Evolutionary conservation across 192 early-diverging fungal genomes (phyloP), one percentile per base, ranked within the genome.

Genomic region (Umbelopsis vinacea): DNA sequence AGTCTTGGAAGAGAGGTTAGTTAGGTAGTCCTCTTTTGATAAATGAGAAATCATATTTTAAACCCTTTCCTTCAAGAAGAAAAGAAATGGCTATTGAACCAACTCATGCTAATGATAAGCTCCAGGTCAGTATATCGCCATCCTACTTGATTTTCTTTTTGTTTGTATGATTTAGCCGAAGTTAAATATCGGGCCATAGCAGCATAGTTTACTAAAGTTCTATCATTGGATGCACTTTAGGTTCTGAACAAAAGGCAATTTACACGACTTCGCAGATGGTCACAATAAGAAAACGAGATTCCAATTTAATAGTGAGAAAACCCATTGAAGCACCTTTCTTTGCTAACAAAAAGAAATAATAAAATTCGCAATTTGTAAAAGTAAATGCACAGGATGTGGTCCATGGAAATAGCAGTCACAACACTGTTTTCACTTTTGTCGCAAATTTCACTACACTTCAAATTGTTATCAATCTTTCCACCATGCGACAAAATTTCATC

Each of bases 401-500:
- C n/a, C n/a, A n/a, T n/a, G n/a, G n/a, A n/a, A 43, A 43, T 43
- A 6, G 5, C 40, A 43, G 40, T 43, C 40, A 43, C 40, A 43
- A 43, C 11, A 11, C 6, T 43, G 40, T 43, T 43, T 43, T 43
- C 40, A 43, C 40, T 43, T n/a, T 29, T 12, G 40, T 63, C 19
- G 26, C 57, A 17, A 37, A 37, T 37, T 63, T 63, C 26, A 17
- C 19, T 37, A 17, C 17, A 38, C 52, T 38, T 14, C 68, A 71
- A 22, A 29, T 14, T 43, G 12, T 17, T 11, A 14, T 55, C 69
- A 48, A 19, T 63, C 3, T 43, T 35, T 6, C 15, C 48, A 85
- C 40, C 74, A 89, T 91, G 89, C 84, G 92, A 57, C 92, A 92
- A 71, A 91, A 91, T 76, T 92, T 93, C 74, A 79, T 93, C 67